Conservation (phyloP, 768 basidiomycete genomes). For the Serendipita sp. region DNA sequence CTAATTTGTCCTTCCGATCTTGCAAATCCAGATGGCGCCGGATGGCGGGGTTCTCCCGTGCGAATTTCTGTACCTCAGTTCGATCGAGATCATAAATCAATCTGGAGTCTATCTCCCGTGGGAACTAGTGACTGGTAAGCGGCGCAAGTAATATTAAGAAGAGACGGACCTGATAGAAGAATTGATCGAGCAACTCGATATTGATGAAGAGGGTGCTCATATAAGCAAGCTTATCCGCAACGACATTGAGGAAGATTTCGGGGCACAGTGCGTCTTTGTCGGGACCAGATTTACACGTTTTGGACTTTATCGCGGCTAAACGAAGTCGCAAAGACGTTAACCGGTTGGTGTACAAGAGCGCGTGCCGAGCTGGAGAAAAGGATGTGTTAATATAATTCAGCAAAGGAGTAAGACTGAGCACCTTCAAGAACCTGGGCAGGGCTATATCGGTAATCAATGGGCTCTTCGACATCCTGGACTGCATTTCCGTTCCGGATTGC, state of each 20-base stretch:
- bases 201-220: constrained; percentile 98
- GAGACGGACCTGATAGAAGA: constrained; percentile 79
- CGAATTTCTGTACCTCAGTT: constrained; percentile 77
- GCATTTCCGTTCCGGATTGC: constrained; percentile 17
- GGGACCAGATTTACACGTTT: constrained; percentile 75
- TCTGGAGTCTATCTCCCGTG: constrained; percentile 90
- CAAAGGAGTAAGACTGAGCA: constrained; percentile 22
- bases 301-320: constrained; percentile 70
- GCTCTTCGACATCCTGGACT: constrained; percentile 22
- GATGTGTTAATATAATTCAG: background rate
- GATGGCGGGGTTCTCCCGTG: constrained; percentile 87
- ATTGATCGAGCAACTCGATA: constrained; percentile 93
- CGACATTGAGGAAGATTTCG: constrained; percentile 90
- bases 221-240: constrained; percentile 90
- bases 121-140: constrained; percentile 45
- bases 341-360: constrained; percentile 73
- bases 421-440: constrained; percentile 87
- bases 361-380: constrained; percentile 58
- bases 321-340: constrained; percentile 73
- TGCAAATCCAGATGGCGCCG: constrained; percentile 81
- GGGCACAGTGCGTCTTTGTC: constrained; percentile 84
- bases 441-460: constrained; percentile 64
- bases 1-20: constrained; percentile 92
- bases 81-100: constrained; percentile 88
- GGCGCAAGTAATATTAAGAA: background rate